Base-by-base conservation (phyloP, 768 basidiomycete species). In the Naganishia vaughanmartiniae region DNA sequence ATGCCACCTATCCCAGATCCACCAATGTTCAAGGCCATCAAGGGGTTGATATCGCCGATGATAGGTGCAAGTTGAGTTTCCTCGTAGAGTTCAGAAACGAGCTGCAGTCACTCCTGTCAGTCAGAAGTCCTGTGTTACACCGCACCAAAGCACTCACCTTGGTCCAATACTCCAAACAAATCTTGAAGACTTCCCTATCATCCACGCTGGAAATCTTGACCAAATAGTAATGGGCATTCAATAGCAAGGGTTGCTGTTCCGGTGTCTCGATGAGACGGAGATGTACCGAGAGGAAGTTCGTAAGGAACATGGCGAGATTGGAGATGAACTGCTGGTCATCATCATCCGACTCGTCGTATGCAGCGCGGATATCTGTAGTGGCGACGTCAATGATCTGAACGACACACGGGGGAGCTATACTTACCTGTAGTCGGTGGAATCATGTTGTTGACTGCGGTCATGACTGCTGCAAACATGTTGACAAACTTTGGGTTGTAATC, bases 401-500 rank as follows among this genome's bases (percentile, higher is more conserved):
- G 21, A 28, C 26, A 34, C 12, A 0, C 55, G 6, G 24, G 19
- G 26, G 24, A 1, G 42, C 21, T 39, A 39, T 31, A 72, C 82
- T 55, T 46, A 83, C 83, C 93, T 55, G 95, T 97, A 71, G 87
- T 89, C 12, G 93, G 93, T 36, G 93, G 94, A 31, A 97, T 89
- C 93, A 97, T 97, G 70, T 91, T 89, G 82, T 98, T 97, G 75
- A 96, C 83, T 51, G 92, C 90, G 4, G 93, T 94, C 93, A 97
- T 95, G 80, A 96, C 94, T 88, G 94, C 93, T 65, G 91, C 91
- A 84, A 98, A 98, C 39, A 99, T 84, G 74, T 93, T 92, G 72
- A 93, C 92, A 81, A 97, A 99, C 86, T 99, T 98, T 31, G 89
- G 88, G 81, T 99, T 94, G 82, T 97, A 99, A 84, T 97, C 95